These are phyloP conservation scores for Aureobasidium vineae DNA, from an alignment of 2,329 filamentous ascomycete species.

Conservation along the genomic window DNA sequence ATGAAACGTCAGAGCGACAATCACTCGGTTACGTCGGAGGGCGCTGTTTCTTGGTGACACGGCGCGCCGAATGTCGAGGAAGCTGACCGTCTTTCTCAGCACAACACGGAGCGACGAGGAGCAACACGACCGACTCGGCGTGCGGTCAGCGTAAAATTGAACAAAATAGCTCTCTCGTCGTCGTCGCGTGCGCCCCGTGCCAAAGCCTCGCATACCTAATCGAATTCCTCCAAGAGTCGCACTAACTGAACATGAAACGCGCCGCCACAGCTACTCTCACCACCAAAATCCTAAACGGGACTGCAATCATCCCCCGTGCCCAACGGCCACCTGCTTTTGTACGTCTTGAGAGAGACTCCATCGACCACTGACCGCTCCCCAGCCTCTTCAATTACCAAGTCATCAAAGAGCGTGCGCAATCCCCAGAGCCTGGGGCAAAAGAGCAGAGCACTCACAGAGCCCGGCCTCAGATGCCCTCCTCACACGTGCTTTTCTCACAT, in stretches of 20 bases:
- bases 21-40: constrained; percentile 22
- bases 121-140: background rate
- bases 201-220: constrained; percentile 8
- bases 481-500: background rate
- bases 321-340: constrained; percentile 21
- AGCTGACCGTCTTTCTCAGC: background rate
- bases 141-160: background rate
- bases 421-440: background rate
- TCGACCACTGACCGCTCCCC: constrained; percentile 1
- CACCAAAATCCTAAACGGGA: background rate
- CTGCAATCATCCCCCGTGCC: background rate
- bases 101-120: background rate
- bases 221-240: constrained; percentile 6
- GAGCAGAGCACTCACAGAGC: background rate
- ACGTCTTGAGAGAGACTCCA: background rate
- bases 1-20: constrained; percentile 25
- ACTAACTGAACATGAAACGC: constrained; percentile 22
- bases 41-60: background rate
- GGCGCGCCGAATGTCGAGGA: background rate
- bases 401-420: background rate
- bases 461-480: background rate
- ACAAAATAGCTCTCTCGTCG: constrained; percentile 19
- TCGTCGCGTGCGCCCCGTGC: constrained; percentile 21
- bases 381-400: background rate
- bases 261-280: background rate